phyloP scores from a whole-genome alignment of 805 yeast genomes.

The Candida hungchunana region DNA sequence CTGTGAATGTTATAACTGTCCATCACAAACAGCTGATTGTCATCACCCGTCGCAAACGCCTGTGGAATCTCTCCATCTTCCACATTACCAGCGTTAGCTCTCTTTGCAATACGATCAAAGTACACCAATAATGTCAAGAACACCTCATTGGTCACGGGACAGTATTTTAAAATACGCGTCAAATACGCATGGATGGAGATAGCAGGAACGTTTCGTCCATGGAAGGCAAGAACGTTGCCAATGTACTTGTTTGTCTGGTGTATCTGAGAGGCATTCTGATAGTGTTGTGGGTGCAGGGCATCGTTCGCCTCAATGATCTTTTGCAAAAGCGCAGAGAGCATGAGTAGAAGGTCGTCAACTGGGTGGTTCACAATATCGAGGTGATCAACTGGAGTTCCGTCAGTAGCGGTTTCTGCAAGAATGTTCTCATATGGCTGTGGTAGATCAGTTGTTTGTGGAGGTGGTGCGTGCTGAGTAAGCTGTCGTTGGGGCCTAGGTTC shows the following conservation, averaged over 20 bases:
- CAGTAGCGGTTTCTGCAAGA: slow-evolving; percentile 5
- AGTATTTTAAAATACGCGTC: slow-evolving; percentile 86
- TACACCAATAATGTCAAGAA: slow-evolving; percentile 86
- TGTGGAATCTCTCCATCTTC: slow-evolving; percentile 18
- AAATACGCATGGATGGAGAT: slow-evolving; percentile 86
- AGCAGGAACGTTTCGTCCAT: slow-evolving; percentile 96
- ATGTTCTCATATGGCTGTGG: slow-evolving; percentile 13
- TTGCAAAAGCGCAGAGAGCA: slow-evolving; percentile 82
- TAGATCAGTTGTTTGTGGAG: slow-evolving; percentile 14
- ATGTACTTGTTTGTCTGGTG: slow-evolving; percentile 42
- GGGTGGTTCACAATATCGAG: slow-evolving; percentile 74
- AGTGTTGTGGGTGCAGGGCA: slow-evolving; percentile 58
- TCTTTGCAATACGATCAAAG: slow-evolving; percentile 88
- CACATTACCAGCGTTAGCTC: slow-evolving; percentile 53
- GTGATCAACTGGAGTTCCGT: slow-evolving; percentile 15
- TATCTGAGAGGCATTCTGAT: slow-evolving; percentile 26
- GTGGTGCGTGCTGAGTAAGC: slow-evolving; percentile 7
- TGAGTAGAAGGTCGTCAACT: slow-evolving; percentile 70
- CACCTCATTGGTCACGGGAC: slow-evolving; percentile 98
- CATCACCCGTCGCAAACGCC: slow-evolving; percentile 16
- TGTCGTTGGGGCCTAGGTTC: slow-evolving; percentile 18
- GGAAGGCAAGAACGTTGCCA: slow-evolving; percentile 81
- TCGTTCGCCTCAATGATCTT: slow-evolving; percentile 91
- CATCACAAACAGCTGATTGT: slow-evolving; percentile 79
- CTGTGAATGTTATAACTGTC: slow-evolving; percentile 95